Percentiles rank a stretch among this genome's conserved stretches.
These are phyloP conservation scores for Boletus mariae DNA, from an alignment of 1,284 basidiomycete species.

Conservation along the genomic window DNA sequence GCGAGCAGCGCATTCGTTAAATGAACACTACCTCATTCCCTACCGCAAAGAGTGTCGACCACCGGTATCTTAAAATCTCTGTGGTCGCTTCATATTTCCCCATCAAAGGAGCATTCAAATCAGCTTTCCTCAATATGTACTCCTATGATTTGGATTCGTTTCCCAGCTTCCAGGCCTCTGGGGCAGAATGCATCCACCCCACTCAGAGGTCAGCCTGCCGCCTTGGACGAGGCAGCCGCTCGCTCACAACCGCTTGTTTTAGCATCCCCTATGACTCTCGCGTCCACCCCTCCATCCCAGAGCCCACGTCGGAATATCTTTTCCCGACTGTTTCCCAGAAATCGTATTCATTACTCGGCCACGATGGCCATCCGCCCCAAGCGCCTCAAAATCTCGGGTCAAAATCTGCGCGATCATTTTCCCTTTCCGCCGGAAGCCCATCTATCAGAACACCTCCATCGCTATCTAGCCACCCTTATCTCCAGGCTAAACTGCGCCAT, in stretches of 20 bases:
- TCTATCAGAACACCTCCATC: conserved; percentile 4
- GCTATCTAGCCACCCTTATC: conserved; percentile 14
- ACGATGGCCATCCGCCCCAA: background rate
- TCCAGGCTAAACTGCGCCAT: conserved; percentile 15
- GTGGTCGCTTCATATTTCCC: conserved; percentile 14
- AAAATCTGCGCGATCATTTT: conserved; percentile 7
- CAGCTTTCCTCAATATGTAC: conserved; percentile 18
- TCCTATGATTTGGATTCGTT: conserved; percentile 11
- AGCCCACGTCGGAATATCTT: background rate
- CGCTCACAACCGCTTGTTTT: conserved; percentile 10
- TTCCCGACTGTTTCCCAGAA: conserved; percentile 1
- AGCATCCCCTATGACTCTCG: conserved; percentile 13
- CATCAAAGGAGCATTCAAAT: conserved; percentile 23
- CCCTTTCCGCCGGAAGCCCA: conserved; percentile 4
- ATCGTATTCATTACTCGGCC: conserved; percentile 6
- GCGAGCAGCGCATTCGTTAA: conserved; percentile 19
- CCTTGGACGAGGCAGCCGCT: conserved; percentile 1
- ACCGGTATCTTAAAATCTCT: conserved; percentile 23
- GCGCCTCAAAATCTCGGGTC: conserved; percentile 1
- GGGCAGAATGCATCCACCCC: conserved; percentile 1
- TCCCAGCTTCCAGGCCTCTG: conserved; percentile 4
- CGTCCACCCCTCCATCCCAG: conserved; percentile 1
- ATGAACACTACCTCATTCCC: conserved; percentile 20
- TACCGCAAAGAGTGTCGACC: conserved; percentile 12
- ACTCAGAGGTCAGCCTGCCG: conserved; percentile 16